These are phyloP conservation scores for cucumber (Cucumis sativus) DNA, from an alignment of 306 rosid genomes.

Conservation along the genomic window Cucumber_9930_V3 NC_026657.2:36732001-36732500, in stretches of 20 bases:
- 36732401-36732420: constrained; percentile 1
- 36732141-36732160: constrained; percentile 20
- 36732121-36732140: constrained; percentile 30
- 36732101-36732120: constrained; percentile 78
- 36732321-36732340: neutral
- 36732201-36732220: constrained; percentile 36
- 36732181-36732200: constrained; percentile 34
- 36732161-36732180: constrained; percentile 19
- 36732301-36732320: neutral
- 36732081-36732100: constrained; percentile 79
- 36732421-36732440: neutral
- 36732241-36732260: neutral
- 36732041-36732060: constrained; percentile 14
- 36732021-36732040: constrained; percentile 9
- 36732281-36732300: constrained; percentile 4
- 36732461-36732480: constrained; percentile 40
- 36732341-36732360: neutral
- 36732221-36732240: constrained; percentile 33
- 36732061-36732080: constrained; percentile 35
- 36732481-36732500: constrained; percentile 4
- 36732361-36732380: neutral
- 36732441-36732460: constrained; percentile 1
- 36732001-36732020: constrained; percentile 15
- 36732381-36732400: neutral
- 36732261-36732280: neutral